A percentile compares a stretch with the other conserved stretches of the same genome.
phyloP scores from a whole-genome alignment of 345 rosid genomes.

The Boechera stricta region DNA sequence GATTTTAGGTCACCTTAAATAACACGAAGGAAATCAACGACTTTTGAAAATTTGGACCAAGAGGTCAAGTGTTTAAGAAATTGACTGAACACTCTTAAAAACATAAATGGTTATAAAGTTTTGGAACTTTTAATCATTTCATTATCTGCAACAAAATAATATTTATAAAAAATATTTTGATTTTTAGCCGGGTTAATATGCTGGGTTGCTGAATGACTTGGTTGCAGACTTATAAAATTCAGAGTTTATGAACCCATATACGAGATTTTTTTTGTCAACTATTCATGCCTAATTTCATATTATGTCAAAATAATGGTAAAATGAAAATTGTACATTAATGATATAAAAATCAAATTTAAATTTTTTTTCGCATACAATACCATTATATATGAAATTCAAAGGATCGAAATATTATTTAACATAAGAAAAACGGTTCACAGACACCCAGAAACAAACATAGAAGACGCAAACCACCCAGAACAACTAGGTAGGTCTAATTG shows the following conservation, averaged over 20 bases:
- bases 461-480: too few relatives aligned
- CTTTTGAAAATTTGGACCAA: background rate
- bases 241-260: background rate
- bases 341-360: background rate
- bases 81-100: background rate
- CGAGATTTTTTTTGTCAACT: background rate
- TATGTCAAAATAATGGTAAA: background rate
- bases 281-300: background rate
- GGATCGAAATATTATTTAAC: background rate
- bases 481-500: too few relatives aligned
- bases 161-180: too few relatives aligned
- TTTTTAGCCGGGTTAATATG: too few relatives aligned
- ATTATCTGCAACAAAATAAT: background rate
- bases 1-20: background rate
- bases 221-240: background rate
- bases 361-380: background rate
- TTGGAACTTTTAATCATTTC: background rate
- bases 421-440: too few relatives aligned
- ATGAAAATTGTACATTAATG: background rate
- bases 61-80: background rate
- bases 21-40: background rate
- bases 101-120: background rate
- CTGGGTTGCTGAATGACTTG: too few relatives aligned
- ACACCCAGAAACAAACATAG: too few relatives aligned
- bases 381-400: background rate